phyloP scores from a whole-genome alignment of 2,329 filamentous ascomycete genomes.

The Colletotrichum somersetense region DNA sequence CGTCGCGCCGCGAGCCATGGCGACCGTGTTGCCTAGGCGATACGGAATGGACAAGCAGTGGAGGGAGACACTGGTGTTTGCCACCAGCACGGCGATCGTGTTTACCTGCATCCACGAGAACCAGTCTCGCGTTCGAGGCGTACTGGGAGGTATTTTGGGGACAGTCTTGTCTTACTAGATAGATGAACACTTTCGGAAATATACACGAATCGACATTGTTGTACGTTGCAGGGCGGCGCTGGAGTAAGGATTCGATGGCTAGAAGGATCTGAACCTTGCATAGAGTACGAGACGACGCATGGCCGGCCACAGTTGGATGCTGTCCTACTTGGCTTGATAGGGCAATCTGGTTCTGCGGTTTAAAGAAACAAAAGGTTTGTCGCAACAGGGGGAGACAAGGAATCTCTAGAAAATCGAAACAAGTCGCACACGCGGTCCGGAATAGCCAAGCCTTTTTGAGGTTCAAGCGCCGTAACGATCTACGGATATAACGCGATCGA shows the following conservation, averaged over 20 bases:
- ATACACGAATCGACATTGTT: not conserved
- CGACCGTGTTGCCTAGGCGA: conserved; percentile 78
- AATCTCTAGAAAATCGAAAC: not conserved
- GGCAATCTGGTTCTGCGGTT: not conserved
- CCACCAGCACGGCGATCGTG: conserved; percentile 76
- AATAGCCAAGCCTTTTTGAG: not conserved
- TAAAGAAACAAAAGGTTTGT: not conserved
- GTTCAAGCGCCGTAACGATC: no score
- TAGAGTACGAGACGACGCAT: conserved; percentile 13
- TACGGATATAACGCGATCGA: not conserved
- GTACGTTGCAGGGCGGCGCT: not conserved
- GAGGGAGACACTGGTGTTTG: conserved; percentile 76
- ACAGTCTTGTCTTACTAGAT: conserved; percentile 59
- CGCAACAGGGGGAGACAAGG: not conserved
- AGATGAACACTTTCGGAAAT: not conserved
- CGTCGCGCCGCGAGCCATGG: conserved; percentile 82
- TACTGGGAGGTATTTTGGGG: conserved; percentile 72
- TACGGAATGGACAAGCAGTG: conserved; percentile 74
- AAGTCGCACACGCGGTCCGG: not conserved
- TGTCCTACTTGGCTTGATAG: conserved; percentile 9
- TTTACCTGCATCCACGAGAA: conserved; percentile 76
- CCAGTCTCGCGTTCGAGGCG: conserved; percentile 72
- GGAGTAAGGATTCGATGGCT: not conserved
- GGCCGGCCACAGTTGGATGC: not conserved
- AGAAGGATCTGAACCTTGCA: conserved; percentile 10